Percentiles rank a stretch among this genome's conserved stretches.
Evolutionary conservation across 192 early-diverging fungal genomes (phyloP).

Genomic region (Chytriomyces hyalinus): DNA sequence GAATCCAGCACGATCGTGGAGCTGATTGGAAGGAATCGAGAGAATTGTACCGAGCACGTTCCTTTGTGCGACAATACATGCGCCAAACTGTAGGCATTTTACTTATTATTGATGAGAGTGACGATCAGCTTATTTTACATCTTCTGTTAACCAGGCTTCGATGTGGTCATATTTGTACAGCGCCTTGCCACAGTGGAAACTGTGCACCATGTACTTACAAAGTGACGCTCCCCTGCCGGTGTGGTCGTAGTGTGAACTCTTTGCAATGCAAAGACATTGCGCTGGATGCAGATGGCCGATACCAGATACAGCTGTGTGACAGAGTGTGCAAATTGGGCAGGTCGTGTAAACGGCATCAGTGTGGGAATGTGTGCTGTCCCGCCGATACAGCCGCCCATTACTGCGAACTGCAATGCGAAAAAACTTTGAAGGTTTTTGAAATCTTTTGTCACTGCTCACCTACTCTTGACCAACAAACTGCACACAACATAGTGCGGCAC

Average conservation of each 20-base stretch:
- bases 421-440: conserved; percentile 36
- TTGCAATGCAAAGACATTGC: conserved; percentile 35
- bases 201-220: conserved; percentile 45
- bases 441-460: not conserved
- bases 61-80: conserved; percentile 49
- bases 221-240: conserved; percentile 43
- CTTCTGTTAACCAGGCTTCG: conserved; percentile 11
- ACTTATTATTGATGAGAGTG: not conserved
- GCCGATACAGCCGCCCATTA: conserved; percentile 38
- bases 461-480: not conserved
- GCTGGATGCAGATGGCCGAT: conserved; percentile 34
- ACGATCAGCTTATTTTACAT: not conserved
- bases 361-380: conserved; percentile 49
- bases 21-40: conserved; percentile 31
- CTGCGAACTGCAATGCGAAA: conserved; percentile 48
- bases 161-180: conserved; percentile 51
- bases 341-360: conserved; percentile 52
- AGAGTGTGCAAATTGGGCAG: conserved; percentile 41
- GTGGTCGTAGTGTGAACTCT: conserved; percentile 30
- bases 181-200: conserved; percentile 44
- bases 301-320: conserved; percentile 42
- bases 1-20: conserved; percentile 25
- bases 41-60: conserved; percentile 43
- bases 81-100: conserved; percentile 30
- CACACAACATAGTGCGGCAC: conserved; percentile 33